phyloP scores from a whole-genome alignment of 768 basidiomycete genomes.

The Podaxis sp. region DNA sequence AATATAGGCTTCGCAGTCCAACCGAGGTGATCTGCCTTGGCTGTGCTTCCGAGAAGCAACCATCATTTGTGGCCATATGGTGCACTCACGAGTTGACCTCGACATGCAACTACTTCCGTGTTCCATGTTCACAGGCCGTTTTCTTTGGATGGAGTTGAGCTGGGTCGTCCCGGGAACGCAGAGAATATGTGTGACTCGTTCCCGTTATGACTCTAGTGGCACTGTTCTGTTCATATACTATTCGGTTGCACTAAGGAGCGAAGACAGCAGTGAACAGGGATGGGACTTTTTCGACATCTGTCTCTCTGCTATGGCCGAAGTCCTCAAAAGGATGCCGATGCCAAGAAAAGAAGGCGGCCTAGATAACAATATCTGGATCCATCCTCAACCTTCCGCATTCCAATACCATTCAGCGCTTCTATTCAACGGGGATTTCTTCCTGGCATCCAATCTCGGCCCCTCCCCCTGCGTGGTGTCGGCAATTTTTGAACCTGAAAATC shows the following conservation, averaged over 20 bases:
- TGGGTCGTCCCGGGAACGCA: background rate
- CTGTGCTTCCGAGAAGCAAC: constrained; percentile 11
- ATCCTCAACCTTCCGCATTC: background rate
- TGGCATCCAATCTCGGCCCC: background rate
- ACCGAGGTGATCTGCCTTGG: background rate
- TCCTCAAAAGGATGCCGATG: background rate
- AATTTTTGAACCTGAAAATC: background rate
- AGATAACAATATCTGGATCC: background rate
- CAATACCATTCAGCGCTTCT: background rate
- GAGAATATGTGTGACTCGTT: background rate
- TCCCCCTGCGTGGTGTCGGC: background rate
- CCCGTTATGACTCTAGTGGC: background rate
- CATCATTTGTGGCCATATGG: constrained; percentile 7
- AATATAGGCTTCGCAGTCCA: constrained; percentile 1
- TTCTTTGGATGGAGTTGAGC: background rate
- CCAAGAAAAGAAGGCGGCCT: background rate
- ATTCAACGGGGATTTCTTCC: background rate
- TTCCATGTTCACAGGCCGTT: constrained; percentile 5
- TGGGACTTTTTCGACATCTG: background rate
- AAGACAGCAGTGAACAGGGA: background rate
- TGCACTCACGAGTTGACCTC: background rate
- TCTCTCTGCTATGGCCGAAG: too few species aligned
- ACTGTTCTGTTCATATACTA: background rate
- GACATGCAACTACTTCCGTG: background rate
- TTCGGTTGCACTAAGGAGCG: background rate